A percentile compares a stretch with the other conserved stretches of the same genome.
Conservation (phyloP, 78 protist genomes). For the Dictyostelium capitatum region DNA sequence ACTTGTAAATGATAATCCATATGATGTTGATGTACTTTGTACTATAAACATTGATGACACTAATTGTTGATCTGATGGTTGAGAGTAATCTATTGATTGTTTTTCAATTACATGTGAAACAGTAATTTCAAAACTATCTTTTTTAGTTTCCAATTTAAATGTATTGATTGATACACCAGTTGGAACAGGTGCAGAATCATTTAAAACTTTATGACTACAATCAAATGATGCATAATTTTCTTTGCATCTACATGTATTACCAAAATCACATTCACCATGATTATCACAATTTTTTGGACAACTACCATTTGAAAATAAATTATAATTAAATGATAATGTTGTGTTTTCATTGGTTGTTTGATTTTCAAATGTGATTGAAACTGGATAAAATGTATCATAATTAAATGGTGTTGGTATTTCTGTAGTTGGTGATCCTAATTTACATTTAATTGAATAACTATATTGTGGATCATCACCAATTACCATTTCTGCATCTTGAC, state of each 20-base stretch:
- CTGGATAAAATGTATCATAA: too few species aligned
- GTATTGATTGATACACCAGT: neutral
- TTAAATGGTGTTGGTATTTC: too few species aligned
- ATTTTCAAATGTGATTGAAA: too few species aligned
- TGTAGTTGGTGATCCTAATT: too few species aligned
- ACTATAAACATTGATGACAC: neutral
- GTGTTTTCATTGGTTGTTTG: too few species aligned
- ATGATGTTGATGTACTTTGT: neutral
- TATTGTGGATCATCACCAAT: too few species aligned
- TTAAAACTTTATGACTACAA: neutral
- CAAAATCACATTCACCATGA: neutral
- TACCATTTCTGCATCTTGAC: too few species aligned
- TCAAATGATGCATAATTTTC: slow-evolving; percentile 2
- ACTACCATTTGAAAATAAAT: neutral
- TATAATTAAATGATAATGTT: too few species aligned
- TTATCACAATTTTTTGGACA: neutral
- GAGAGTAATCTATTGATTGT: neutral
- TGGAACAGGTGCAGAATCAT: neutral
- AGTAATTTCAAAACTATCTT: neutral
- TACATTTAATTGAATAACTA: too few species aligned
- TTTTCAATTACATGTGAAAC: neutral
- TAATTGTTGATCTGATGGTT: neutral
- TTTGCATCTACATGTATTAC: neutral
- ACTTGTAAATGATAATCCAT: neutral
- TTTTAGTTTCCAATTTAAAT: neutral